Percentiles rank a stretch among this genome's conserved stretches.
phyloP scores from a whole-genome alignment of 2,329 filamentous ascomycete species.

The Trichoderma koningii region DNA sequence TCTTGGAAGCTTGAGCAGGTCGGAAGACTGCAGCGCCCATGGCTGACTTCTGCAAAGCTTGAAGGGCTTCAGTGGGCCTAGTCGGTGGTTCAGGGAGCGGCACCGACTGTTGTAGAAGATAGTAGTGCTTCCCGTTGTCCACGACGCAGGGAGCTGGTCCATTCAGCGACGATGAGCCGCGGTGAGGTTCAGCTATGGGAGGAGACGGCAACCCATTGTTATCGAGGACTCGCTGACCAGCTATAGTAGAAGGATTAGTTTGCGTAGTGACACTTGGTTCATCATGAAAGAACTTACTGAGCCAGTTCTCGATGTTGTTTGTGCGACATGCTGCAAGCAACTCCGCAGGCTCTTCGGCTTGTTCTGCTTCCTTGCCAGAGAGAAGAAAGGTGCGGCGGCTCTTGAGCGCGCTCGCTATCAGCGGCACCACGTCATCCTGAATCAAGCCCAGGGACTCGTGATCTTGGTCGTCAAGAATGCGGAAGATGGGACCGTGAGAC shows the following conservation, averaged over 20 bases:
- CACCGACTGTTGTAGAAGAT: constrained; percentile 27
- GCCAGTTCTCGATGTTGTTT: constrained; percentile 41
- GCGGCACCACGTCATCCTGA: constrained; percentile 35
- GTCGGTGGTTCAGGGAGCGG: neutral
- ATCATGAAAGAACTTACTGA: constrained; percentile 36
- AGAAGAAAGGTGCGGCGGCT: constrained; percentile 38
- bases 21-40: constrained; percentile 31
- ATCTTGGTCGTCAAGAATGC: constrained; percentile 36
- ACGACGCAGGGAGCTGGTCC: constrained; percentile 26
- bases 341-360: constrained; percentile 32
- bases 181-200: constrained; percentile 31
- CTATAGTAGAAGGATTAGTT: constrained; percentile 33
- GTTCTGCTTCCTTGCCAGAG: constrained; percentile 23
- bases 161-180: neutral
- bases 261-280: neutral
- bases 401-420: constrained; percentile 40
- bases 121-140: constrained; percentile 35
- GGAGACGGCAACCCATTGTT: constrained; percentile 37
- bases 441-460: constrained; percentile 37
- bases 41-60: constrained; percentile 37
- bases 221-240: constrained; percentile 35
- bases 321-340: constrained; percentile 35
- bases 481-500: constrained; percentile 34
- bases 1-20: neutral
- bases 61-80: constrained; percentile 12